These are phyloP conservation scores for Tolypocladium cylindrosporum DNA, from an alignment of 2,329 filamentous ascomycete species.

Conservation along the genomic window DNA sequence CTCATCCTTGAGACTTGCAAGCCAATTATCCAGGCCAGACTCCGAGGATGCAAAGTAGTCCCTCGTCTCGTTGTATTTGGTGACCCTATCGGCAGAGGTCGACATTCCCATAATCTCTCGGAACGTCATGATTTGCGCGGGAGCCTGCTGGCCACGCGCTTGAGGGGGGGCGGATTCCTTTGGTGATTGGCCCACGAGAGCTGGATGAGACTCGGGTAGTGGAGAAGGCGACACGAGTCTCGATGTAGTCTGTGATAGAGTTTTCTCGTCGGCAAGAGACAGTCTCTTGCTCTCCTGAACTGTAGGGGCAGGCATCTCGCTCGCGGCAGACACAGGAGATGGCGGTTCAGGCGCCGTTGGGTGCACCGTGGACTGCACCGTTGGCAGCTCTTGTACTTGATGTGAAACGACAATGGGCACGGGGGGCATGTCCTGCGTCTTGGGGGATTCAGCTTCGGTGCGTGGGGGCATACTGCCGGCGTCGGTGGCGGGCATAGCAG, in stretches of 20 bases:
- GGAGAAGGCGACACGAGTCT: slow-evolving; percentile 24
- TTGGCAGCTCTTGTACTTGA: slow-evolving; percentile 6
- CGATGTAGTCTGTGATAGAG: slow-evolving; percentile 22
- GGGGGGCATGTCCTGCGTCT: background rate
- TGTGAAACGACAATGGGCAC: slow-evolving; percentile 1
- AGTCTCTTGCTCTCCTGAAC: slow-evolving; percentile 15
- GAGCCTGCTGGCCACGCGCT: slow-evolving; percentile 2
- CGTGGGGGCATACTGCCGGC: background rate
- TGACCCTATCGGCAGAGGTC: slow-evolving; percentile 57
- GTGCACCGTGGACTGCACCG: background rate
- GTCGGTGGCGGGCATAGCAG: background rate
- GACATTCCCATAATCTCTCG: slow-evolving; percentile 67
- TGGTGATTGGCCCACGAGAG: slow-evolving; percentile 7
- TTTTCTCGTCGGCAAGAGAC: slow-evolving; percentile 36
- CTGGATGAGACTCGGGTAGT: slow-evolving; percentile 29
- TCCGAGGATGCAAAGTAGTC: slow-evolving; percentile 61
- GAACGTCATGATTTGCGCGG: slow-evolving; percentile 44
- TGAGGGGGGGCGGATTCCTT: slow-evolving; percentile 5
- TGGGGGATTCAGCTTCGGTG: background rate
- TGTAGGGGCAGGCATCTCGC: slow-evolving; percentile 17
- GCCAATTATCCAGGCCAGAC: slow-evolving; percentile 59
- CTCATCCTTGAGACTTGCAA: slow-evolving; percentile 32
- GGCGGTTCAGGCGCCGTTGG: slow-evolving; percentile 24
- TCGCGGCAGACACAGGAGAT: slow-evolving; percentile 31
- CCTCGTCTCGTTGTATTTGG: slow-evolving; percentile 63